Evolutionary conservation across 768 basidiomycete genomes (phyloP).

Genomic region (Hypsizygus marmoreus): DNA sequence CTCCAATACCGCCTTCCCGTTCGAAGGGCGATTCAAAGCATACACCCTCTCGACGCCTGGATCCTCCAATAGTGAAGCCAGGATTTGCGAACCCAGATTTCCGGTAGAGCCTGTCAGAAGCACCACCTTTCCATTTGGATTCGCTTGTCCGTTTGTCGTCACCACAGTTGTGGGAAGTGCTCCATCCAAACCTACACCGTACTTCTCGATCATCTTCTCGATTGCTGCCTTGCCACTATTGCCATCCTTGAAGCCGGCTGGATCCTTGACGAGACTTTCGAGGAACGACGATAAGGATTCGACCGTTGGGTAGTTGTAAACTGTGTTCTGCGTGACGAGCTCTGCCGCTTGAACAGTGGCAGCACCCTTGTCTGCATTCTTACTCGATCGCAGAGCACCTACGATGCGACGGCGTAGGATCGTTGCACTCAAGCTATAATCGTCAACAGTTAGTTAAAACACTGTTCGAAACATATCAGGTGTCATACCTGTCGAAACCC

Average conservation of each 20-base stretch:
- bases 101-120: conserved; percentile 16
- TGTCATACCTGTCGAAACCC: conserved; percentile 26
- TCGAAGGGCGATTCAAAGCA: conserved; percentile 12
- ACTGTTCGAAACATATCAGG: no score
- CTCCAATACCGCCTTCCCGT: conserved; percentile 2
- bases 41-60: conserved; percentile 6
- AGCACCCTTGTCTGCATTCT: conserved; percentile 12
- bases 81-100: conserved; percentile 12
- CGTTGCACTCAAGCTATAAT: conserved; percentile 23
- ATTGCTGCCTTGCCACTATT: conserved; percentile 3
- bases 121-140: no score
- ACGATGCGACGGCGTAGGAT: conserved; percentile 37
- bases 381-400: conserved; percentile 33
- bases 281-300: conserved; percentile 18
- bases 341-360: conserved; percentile 23
- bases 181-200: conserved; percentile 18
- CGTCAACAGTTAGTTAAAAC: no score
- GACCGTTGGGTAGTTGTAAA: conserved; percentile 27
- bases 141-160: neutral
- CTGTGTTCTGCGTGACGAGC: conserved; percentile 26
- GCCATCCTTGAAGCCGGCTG: neutral
- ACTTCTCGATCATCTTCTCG: conserved; percentile 45
- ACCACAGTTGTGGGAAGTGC: neutral
- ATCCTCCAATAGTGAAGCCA: conserved; percentile 7
- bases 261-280: conserved; percentile 6